Conservation (phyloP, 768 basidiomycete genomes). For the Suillus decipiens region DNA sequence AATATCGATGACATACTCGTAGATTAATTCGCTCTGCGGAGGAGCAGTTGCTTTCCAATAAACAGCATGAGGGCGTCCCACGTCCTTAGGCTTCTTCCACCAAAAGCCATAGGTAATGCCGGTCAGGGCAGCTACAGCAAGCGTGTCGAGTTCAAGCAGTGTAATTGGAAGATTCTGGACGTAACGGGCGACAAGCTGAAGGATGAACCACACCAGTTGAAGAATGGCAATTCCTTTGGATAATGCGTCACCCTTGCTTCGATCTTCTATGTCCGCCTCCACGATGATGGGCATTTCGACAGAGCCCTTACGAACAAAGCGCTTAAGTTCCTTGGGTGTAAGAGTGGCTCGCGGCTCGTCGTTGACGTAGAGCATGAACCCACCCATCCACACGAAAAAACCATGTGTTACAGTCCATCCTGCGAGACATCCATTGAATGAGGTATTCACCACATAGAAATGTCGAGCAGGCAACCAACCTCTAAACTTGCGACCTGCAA, state of each 20-base stretch:
- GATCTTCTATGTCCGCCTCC: not conserved
- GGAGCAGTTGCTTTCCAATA: not conserved
- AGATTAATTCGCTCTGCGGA: not conserved
- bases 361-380: conserved; percentile 18
- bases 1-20: too few species aligned
- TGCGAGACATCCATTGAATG: not conserved
- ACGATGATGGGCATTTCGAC: conserved; percentile 16
- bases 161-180: not conserved
- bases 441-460: not conserved
- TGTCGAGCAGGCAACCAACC: not conserved
- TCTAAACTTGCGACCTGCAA: not conserved
- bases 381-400: conserved; percentile 24
- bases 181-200: not conserved
- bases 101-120: not conserved
- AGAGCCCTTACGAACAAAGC: not conserved
- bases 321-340: not conserved
- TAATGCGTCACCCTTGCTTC: conserved; percentile 27
- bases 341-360: conserved; percentile 7
- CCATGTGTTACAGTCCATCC: conserved; percentile 16
- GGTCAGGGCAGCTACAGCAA: not conserved
- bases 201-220: not conserved
- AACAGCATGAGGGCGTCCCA: not conserved
- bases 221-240: conserved; percentile 37
- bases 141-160: not conserved
- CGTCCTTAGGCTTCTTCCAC: not conserved